Conservation (phyloP, 495 filamentous ascomycete species). For the Podospora bellae-mahoneyi region DNA sequence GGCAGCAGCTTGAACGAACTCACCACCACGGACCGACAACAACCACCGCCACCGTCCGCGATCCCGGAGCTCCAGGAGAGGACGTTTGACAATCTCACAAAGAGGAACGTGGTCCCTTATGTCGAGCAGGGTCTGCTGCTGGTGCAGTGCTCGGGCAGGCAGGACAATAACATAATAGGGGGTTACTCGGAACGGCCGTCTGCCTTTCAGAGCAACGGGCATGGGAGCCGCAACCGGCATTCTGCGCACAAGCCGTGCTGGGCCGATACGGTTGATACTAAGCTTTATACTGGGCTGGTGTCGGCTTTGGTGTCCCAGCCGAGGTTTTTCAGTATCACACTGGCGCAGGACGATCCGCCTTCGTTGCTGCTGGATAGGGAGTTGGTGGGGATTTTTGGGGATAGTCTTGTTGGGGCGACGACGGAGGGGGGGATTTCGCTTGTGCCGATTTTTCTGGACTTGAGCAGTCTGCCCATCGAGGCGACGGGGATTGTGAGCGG, state of each 20-base stretch:
- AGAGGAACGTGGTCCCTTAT: slow-evolving; percentile 67
- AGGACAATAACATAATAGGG: slow-evolving; percentile 27
- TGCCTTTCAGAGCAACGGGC: background rate
- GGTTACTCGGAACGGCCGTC: slow-evolving; percentile 24
- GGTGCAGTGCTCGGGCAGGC: slow-evolving; percentile 74
- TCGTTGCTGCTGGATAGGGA: slow-evolving; percentile 76
- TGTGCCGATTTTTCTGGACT: slow-evolving; percentile 85
- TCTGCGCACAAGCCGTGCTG: slow-evolving; percentile 29
- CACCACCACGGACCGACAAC: background rate
- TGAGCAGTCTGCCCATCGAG: slow-evolving; percentile 76
- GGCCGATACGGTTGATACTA: slow-evolving; percentile 55
- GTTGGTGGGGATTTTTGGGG: slow-evolving; percentile 61
- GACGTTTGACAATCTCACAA: slow-evolving; percentile 74
- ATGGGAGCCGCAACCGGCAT: background rate
- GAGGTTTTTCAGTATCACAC: slow-evolving; percentile 78
- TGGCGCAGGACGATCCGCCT: slow-evolving; percentile 80
- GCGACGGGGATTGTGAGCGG: slow-evolving; percentile 93
- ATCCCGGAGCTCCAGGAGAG: slow-evolving; percentile 76
- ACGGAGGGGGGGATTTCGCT: slow-evolving; percentile 58
- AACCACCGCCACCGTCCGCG: slow-evolving; percentile 69
- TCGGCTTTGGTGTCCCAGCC: slow-evolving; percentile 69
- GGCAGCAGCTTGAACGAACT: slow-evolving; percentile 35
- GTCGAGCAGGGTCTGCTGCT: slow-evolving; percentile 67
- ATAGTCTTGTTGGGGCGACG: slow-evolving; percentile 73
- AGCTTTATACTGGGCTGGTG: slow-evolving; percentile 63